A percentile compares a stretch with the other conserved stretches of the same genome.
phyloP scores from a whole-genome alignment of 768 basidiomycete species.

The Cystofilobasidium macerans region DNA sequence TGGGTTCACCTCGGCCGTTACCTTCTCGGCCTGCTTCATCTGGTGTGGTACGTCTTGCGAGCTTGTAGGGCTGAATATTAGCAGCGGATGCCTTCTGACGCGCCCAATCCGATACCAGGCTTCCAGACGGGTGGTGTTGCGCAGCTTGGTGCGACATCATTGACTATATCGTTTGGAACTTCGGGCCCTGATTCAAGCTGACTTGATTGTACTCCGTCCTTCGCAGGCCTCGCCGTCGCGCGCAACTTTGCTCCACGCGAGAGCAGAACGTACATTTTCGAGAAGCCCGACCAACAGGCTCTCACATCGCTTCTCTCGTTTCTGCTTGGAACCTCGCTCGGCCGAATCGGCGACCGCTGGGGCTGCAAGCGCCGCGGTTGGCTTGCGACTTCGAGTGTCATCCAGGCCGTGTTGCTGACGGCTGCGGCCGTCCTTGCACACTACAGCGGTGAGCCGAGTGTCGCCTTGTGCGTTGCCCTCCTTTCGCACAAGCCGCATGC shows the following conservation, averaged over 20 bases:
- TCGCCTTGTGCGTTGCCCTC: slow-evolving; percentile 30
- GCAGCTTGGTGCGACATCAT: slow-evolving; percentile 43
- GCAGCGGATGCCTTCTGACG: too few species aligned
- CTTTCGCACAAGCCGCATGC: background rate
- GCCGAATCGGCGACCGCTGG: slow-evolving; percentile 71
- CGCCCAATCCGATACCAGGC: too few species aligned
- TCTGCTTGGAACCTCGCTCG: slow-evolving; percentile 62
- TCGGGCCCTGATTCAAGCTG: background rate
- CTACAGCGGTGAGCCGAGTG: slow-evolving; percentile 52
- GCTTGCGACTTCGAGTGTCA: slow-evolving; percentile 58
- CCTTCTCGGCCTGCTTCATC: slow-evolving; percentile 32
- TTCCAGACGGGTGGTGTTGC: slow-evolving; percentile 40
- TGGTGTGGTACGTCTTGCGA: too few species aligned
- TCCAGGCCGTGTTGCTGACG: slow-evolving; percentile 69
- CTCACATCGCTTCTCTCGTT: slow-evolving; percentile 69
- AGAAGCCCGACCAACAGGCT: slow-evolving; percentile 71
- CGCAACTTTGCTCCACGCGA: slow-evolving; percentile 50
- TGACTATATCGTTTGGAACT: background rate
- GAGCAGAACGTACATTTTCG: slow-evolving; percentile 50
- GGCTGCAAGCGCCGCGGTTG: slow-evolving; percentile 63
- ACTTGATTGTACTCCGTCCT: background rate
- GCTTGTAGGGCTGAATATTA: too few species aligned
- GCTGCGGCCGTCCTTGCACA: slow-evolving; percentile 58
- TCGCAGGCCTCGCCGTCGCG: slow-evolving; percentile 57
- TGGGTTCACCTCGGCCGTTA: slow-evolving; percentile 29